Evolutionary conservation across 345 rosid genomes (phyloP), one percentile per base, ranked within the genome.

Genomic region (Ceriops tagal): DNA sequence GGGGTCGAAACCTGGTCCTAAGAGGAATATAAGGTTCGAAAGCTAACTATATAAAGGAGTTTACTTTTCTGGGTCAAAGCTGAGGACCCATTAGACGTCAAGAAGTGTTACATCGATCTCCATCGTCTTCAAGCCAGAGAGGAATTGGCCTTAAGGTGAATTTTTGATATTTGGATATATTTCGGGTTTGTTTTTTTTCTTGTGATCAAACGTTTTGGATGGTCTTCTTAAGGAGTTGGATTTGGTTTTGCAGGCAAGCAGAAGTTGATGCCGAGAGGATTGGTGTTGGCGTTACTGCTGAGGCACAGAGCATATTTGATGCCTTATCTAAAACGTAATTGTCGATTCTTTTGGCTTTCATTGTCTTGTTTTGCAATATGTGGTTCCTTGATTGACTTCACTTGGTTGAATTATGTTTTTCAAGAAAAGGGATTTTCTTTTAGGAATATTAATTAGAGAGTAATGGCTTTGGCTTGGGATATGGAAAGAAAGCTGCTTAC

Each of bases 241-340:
- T 71, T 77, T 31, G 34, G 30, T 34, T 58, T 75, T 73, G 73
- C 77, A 89, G 97, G 87, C 93, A 86, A 78, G 97, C 97, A 4
- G 96, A 95, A 79, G 78, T 84, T 52, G 93, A 87, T 9, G 91
- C 97, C 27, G 89, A 87, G 82, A 90, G 96, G 73, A 67, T 90
- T 73, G 99, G 97, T 30, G 96, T 95, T 49, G 99, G 99, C 58
- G 99, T 92, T 53, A 95, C 97, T 13, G 71, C 74, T 37, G 96
- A 95, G 76, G 99, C 96, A 0, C 99, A 95, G 83, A 82, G 70
- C 68, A 81, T 95, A 71, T 95, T 85, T 64, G 96, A 95, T 69
- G 96, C 96, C 55, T 82, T 92, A 83, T 89, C 89, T 70, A 92
- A 90, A 82, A 95, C 99, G 99, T 92, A 83, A 58, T 77, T 53